Percentiles rank a stretch among this genome's conserved stretches.
Conservation (phyloP, 148 eudicot genomes). For the Simmondsia chinensis region DNA sequence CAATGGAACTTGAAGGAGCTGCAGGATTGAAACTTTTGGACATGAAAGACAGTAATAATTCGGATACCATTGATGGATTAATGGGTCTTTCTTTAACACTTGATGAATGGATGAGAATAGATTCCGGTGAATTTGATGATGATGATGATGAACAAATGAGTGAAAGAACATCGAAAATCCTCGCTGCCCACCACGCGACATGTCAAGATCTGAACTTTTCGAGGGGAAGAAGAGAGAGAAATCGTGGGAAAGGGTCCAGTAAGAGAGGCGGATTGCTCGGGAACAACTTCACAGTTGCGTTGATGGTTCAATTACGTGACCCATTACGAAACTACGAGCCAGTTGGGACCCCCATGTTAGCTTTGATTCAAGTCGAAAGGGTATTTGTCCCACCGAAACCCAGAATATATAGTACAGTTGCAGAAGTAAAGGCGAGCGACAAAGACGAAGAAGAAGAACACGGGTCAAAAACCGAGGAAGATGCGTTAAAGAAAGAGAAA, state of each 20-base stretch:
- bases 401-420: conserved; percentile 51
- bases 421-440: conserved; percentile 21
- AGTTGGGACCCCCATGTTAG: conserved; percentile 57
- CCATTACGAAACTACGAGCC: conserved; percentile 51
- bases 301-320: conserved; percentile 56
- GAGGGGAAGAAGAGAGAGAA: conserved; percentile 15
- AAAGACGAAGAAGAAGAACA: conserved; percentile 40
- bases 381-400: conserved; percentile 88
- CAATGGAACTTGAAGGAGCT: conserved; percentile 76
- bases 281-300: conserved; percentile 46
- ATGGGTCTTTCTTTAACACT: conserved; percentile 40
- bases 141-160: conserved; percentile 25
- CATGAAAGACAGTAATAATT: conserved; percentile 31
- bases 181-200: conserved; percentile 38
- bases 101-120: conserved; percentile 56
- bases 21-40: conserved; percentile 81
- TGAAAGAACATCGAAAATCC: conserved; percentile 37
- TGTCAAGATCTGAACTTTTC: conserved; percentile 20
- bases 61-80: conserved; percentile 43
- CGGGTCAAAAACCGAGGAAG: conserved; percentile 22
- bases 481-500: conserved; percentile 30
- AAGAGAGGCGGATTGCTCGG: conserved; percentile 32
- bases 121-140: conserved; percentile 33
- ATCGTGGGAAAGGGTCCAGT: conserved; percentile 17
- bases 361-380: conserved; percentile 55